A percentile compares a stretch with the other conserved stretches of the same genome.
Conservation (phyloP, 2,329 filamentous ascomycete species). For the Neocatenulostroma microsporum region DNA sequence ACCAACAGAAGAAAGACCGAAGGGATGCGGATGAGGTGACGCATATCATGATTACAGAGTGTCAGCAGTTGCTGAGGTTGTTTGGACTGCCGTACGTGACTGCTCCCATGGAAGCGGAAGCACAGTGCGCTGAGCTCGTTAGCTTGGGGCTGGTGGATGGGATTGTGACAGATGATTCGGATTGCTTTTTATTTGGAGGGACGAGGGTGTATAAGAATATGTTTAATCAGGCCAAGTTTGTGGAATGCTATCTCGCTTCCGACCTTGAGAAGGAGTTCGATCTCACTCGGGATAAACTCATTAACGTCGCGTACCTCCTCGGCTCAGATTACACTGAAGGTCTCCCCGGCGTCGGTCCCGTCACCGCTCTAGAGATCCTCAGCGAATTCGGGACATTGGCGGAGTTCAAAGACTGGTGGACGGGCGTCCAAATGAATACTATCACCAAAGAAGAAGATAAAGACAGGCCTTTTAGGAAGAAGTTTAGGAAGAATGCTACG, state of each 20-base stretch:
- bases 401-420: conserved; percentile 86
- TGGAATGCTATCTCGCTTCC: conserved; percentile 81
- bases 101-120: conserved; percentile 97
- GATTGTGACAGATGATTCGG: conserved; percentile 94
- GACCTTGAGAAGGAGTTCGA: conserved; percentile 88
- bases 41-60: conserved; percentile 91
- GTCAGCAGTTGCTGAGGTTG: conserved; percentile 77
- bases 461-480: conserved; percentile 63
- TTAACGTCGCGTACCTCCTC: conserved; percentile 80
- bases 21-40: conserved; percentile 96
- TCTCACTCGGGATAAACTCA: conserved; percentile 76
- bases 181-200: conserved; percentile 93
- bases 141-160: conserved; percentile 82
- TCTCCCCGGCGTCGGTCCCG: conserved; percentile 80
- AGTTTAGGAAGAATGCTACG: conserved; percentile 74
- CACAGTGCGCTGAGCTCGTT: conserved; percentile 91
- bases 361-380: conserved; percentile 88
- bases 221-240: conserved; percentile 97
- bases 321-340: conserved; percentile 95
- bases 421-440: conserved; percentile 60
- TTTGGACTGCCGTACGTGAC: conserved; percentile 97
- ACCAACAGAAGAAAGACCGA: conserved; percentile 93
- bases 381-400: conserved; percentile 74
- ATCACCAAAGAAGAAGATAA: conserved; percentile 53
- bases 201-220: conserved; percentile 98